phyloP scores from a whole-genome alignment of 2,329 filamentous ascomycete genomes.

The Claviceps maximensis region DNA sequence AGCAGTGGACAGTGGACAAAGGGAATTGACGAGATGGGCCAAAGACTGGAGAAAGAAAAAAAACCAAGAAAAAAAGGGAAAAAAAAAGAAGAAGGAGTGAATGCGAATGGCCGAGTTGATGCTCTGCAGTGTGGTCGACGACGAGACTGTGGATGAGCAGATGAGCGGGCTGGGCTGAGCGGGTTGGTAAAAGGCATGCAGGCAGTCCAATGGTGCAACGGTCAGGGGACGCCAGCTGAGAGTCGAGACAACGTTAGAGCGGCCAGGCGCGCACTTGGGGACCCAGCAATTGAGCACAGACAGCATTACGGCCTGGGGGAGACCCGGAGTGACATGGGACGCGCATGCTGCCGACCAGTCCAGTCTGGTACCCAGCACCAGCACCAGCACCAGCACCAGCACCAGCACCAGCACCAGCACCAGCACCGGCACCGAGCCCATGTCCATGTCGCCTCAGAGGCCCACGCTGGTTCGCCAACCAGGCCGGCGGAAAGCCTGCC shows the following conservation, averaged over 20 bases:
- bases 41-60: neutral
- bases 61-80: neutral
- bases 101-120: neutral
- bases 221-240: no score
- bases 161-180: neutral
- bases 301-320: no score
- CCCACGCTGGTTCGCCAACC: neutral
- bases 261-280: no score
- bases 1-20: neutral
- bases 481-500: neutral
- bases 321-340: no score
- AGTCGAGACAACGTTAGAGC: no score
- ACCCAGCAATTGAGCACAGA: no score
- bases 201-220: neutral
- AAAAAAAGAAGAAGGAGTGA: neutral
- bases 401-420: no score
- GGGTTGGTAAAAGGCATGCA: neutral
- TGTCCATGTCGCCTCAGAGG: no score
- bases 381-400: no score
- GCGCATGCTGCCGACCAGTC: no score
- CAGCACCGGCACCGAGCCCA: no score
- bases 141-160: neutral
- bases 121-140: neutral
- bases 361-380: no score
- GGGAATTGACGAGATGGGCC: neutral